Evolutionary conservation across 495 filamentous ascomycete genomes (phyloP).

Genomic region (Pyronema omphalodes): DNA sequence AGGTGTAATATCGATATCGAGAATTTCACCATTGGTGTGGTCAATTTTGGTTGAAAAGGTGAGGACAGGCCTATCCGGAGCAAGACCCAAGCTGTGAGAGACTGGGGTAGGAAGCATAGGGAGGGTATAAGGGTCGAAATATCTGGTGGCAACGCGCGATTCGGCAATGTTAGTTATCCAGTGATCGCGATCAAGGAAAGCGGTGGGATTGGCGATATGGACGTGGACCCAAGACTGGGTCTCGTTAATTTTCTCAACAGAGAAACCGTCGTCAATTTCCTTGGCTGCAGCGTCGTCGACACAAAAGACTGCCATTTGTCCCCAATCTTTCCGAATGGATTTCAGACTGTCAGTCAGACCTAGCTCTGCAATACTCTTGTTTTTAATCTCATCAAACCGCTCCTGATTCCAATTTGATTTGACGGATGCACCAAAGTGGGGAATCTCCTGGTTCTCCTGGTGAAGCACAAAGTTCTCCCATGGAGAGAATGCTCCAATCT

Average conservation of each 20-base stretch:
- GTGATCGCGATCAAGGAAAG: slow-evolving; percentile 46
- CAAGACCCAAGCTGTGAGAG: slow-evolving; percentile 44
- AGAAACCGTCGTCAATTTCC: slow-evolving; percentile 84
- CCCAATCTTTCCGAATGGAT: slow-evolving; percentile 50
- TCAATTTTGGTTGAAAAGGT: slow-evolving; percentile 67
- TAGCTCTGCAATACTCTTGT: slow-evolving; percentile 12
- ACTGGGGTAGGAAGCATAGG: slow-evolving; percentile 51
- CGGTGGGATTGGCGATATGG: slow-evolving; percentile 85
- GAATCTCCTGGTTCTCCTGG: slow-evolving; percentile 42
- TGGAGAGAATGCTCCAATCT: slow-evolving; percentile 62
- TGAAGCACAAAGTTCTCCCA: slow-evolving; percentile 62
- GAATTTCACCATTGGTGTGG: slow-evolving; percentile 39
- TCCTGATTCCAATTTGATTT: slow-evolving; percentile 25
- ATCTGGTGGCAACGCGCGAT: slow-evolving; percentile 44
- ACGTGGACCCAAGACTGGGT: slow-evolving; percentile 66
- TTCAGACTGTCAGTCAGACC: slow-evolving; percentile 35
- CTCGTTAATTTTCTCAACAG: slow-evolving; percentile 44
- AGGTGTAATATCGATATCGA: slow-evolving; percentile 53
- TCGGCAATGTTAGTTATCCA: slow-evolving; percentile 45
- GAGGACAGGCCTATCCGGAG: slow-evolving; percentile 44
- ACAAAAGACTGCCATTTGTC: slow-evolving; percentile 53
- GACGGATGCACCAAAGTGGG: slow-evolving; percentile 30
- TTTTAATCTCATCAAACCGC: slow-evolving; percentile 21
- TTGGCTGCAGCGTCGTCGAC: slow-evolving; percentile 53
- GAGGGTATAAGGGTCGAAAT: slow-evolving; percentile 51